Evolutionary conservation across 331 rosid species (phyloP).

Genomic region (Rhamnella rubrinervis): DNA sequence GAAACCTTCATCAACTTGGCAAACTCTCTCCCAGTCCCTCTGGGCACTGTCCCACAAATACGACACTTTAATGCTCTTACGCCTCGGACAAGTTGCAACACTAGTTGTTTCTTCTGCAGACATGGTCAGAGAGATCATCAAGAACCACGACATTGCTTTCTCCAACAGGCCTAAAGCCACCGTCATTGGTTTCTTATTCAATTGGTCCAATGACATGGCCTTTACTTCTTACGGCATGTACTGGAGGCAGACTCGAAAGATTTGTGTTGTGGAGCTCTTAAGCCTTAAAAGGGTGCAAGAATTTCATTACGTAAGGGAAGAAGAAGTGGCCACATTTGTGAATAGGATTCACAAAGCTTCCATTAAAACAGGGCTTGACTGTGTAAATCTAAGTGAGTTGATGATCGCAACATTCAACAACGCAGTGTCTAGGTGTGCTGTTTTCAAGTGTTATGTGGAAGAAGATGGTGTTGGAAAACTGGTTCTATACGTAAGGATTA

Average conservation of each 20-base stretch:
- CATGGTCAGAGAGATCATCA: slow-evolving; percentile 22
- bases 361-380: too few species aligned
- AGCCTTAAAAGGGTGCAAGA: slow-evolving; percentile 40
- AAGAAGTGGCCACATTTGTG: slow-evolving; percentile 31
- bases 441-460: slow-evolving; percentile 32
- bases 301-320: slow-evolving; percentile 29
- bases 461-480: too few species aligned
- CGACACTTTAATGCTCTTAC: slow-evolving; percentile 40
- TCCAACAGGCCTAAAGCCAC: slow-evolving; percentile 32
- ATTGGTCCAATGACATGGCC: slow-evolving; percentile 19
- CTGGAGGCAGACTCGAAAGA: slow-evolving; percentile 41
- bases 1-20: slow-evolving; percentile 58
- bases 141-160: slow-evolving; percentile 37
- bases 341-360: slow-evolving; percentile 12
- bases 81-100: slow-evolving; percentile 38
- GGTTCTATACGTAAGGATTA: too few species aligned
- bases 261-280: slow-evolving; percentile 33
- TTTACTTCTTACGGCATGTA: slow-evolving; percentile 38
- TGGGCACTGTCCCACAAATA: slow-evolving; percentile 31
- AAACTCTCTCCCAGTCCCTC: slow-evolving; percentile 35
- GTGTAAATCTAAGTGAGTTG: slow-evolving; percentile 29
- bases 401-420: slow-evolving; percentile 20
- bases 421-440: slow-evolving; percentile 17
- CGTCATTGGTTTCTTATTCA: slow-evolving; percentile 18
- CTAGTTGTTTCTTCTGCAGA: slow-evolving; percentile 44